Percentiles rank a stretch among this genome's conserved stretches.
Evolutionary conservation across 768 basidiomycete species (phyloP).

Genomic region (Tulasnella sp.): DNA sequence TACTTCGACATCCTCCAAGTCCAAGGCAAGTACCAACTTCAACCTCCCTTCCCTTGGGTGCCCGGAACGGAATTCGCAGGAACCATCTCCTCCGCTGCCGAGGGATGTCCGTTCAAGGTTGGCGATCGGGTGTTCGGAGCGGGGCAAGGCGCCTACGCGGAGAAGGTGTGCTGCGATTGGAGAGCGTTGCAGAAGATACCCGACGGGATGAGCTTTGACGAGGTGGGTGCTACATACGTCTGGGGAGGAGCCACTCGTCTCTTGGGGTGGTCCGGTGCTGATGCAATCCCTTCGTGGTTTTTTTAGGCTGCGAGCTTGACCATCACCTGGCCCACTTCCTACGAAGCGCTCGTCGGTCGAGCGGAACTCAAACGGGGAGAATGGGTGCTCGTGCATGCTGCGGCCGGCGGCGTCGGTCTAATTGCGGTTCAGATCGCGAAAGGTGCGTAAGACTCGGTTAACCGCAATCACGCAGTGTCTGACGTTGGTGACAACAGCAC

Average conservation of each 20-base stretch:
- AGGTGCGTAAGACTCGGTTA: slow-evolving; percentile 33
- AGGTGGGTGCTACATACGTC: background rate
- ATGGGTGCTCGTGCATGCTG: slow-evolving; percentile 86
- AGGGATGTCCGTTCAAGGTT: slow-evolving; percentile 60
- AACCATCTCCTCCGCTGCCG: slow-evolving; percentile 48
- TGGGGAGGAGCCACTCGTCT: background rate
- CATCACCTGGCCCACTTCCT: slow-evolving; percentile 89
- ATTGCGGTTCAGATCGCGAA: slow-evolving; percentile 90
- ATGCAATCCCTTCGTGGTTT: background rate
- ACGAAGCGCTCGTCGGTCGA: slow-evolving; percentile 79
- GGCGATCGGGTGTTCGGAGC: slow-evolving; percentile 87
- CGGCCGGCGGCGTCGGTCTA: slow-evolving; percentile 93
- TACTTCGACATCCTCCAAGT: slow-evolving; percentile 78
- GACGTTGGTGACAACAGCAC: slow-evolving; percentile 32
- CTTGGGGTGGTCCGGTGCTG: background rate
- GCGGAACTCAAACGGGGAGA: slow-evolving; percentile 76
- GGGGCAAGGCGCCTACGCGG: slow-evolving; percentile 68
- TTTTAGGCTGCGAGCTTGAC: slow-evolving; percentile 69
- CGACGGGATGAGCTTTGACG: slow-evolving; percentile 58
- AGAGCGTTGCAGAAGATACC: slow-evolving; percentile 53
- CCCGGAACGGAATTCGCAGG: slow-evolving; percentile 84
- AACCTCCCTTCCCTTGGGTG: slow-evolving; percentile 75
- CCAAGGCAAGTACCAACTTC: slow-evolving; percentile 42
- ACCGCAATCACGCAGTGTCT: background rate
- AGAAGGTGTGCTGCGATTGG: slow-evolving; percentile 51